phyloP scores from a whole-genome alignment of 495 filamentous ascomycete species.

The Lasiosphaeria hispida region DNA sequence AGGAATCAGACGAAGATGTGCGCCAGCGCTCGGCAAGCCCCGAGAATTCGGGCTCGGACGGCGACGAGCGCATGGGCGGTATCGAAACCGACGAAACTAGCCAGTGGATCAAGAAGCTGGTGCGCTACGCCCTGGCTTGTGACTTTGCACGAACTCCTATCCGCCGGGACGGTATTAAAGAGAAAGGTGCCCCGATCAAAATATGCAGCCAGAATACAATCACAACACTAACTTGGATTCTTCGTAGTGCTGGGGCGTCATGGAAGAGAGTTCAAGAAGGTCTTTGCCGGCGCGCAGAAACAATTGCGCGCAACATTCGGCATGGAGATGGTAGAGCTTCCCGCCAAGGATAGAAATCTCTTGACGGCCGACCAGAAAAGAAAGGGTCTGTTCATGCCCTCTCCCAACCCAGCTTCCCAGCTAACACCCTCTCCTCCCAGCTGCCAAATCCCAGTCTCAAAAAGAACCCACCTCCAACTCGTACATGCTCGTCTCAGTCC shows the following conservation, averaged over 20 bases:
- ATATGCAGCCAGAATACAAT: background rate
- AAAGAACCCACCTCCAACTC: slow-evolving; percentile 56
- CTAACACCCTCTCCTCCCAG: slow-evolving; percentile 18
- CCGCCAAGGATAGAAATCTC: slow-evolving; percentile 81
- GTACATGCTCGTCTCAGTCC: slow-evolving; percentile 70
- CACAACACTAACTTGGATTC: slow-evolving; percentile 10
- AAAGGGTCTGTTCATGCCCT: slow-evolving; percentile 26
- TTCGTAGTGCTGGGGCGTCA: slow-evolving; percentile 50
- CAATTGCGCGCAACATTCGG: slow-evolving; percentile 68
- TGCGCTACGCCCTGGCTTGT: slow-evolving; percentile 84
- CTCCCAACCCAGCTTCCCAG: background rate
- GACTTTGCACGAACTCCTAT: slow-evolving; percentile 83
- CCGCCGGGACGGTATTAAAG: slow-evolving; percentile 70
- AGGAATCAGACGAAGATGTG: slow-evolving; percentile 27
- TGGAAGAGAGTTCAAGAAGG: slow-evolving; percentile 61
- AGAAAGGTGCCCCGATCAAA: slow-evolving; percentile 54
- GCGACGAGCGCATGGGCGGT: slow-evolving; percentile 40
- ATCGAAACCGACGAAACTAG: slow-evolving; percentile 35
- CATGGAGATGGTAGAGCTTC: slow-evolving; percentile 83
- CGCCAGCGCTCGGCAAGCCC: slow-evolving; percentile 13
- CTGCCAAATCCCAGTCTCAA: slow-evolving; percentile 43
- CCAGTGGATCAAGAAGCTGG: slow-evolving; percentile 81
- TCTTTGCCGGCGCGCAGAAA: slow-evolving; percentile 67
- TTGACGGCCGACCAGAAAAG: slow-evolving; percentile 72
- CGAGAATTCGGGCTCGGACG: slow-evolving; percentile 30